Evolutionary conservation across 2,329 filamentous ascomycete species (phyloP).

Genomic region (Curvularia verruculosa): DNA sequence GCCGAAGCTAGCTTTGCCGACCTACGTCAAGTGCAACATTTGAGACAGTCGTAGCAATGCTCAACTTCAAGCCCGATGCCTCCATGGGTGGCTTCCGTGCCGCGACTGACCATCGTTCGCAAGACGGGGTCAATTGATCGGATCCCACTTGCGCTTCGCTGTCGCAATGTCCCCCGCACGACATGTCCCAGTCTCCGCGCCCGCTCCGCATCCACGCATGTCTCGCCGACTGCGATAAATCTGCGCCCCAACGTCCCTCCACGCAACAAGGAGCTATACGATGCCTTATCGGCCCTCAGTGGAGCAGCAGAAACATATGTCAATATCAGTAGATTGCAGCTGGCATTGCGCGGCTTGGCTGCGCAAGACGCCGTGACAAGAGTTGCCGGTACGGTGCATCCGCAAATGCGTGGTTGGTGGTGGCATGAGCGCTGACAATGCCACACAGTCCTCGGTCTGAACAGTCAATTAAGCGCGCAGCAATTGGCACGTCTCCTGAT

Average conservation of each 20-base stretch:
- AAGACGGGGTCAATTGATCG: conserved; percentile 37
- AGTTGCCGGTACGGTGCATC: conserved; percentile 57
- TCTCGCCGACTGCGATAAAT: conserved; percentile 61
- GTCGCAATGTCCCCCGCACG: conserved; percentile 32
- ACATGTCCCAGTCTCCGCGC: conserved; percentile 25
- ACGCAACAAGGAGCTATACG: conserved; percentile 63
- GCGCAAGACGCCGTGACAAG: conserved; percentile 60
- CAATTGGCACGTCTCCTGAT: conserved; percentile 68
- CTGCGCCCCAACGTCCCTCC: conserved; percentile 59
- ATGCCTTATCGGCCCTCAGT: conserved; percentile 65
- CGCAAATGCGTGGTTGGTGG: conserved; percentile 5
- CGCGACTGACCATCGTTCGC: conserved; percentile 38
- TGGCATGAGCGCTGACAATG: conserved; percentile 25
- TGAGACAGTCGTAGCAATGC: conserved; percentile 27
- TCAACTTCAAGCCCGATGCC: conserved; percentile 48
- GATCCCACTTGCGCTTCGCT: conserved; percentile 30
- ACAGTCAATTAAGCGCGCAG: conserved; percentile 62
- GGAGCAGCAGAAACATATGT: conserved; percentile 66
- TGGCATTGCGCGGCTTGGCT: conserved; percentile 70
- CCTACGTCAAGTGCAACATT: conserved; percentile 32
- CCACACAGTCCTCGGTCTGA: conserved; percentile 56
- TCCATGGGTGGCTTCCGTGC: conserved; percentile 50
- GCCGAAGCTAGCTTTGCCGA: conserved; percentile 34
- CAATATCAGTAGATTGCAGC: conserved; percentile 72
- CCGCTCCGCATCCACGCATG: conserved; percentile 51